Base-by-base conservation (phyloP, 257 asterid species). In the Capsicum pubescens region DNA sequence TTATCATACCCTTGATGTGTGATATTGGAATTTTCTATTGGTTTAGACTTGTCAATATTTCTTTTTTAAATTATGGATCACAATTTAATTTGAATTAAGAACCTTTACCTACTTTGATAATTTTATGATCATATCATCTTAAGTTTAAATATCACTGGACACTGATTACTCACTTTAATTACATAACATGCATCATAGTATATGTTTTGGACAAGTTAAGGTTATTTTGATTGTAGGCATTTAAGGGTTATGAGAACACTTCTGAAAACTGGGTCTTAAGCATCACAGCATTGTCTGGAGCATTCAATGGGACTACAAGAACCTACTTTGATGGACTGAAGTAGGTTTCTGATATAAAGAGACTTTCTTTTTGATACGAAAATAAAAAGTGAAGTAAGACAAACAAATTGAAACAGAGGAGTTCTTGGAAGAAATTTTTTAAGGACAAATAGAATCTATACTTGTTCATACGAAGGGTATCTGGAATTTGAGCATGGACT, bases 231-330 rank as follows among this genome's bases (percentile, higher is more conserved):
- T 86, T 86, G 84, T 88, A 97, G 99, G 97, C 94, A 56, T 97
- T 97, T 66, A 84, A 86, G 82, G 98, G 98, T 64, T 85, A 91
- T 60, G 97, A 92, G 64, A 87, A 90, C 83, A 93, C 97, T 77
- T 95, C 97, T 1, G 93, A 93, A 26, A 89, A 90, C 85, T 97
- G 98, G 99, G 92, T 97, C 13, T 74, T 94, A 35, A 95, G 99
- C 89, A 88, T 97, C 84, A 97, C 99, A 5, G 84, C 98, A 8
- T 91, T 97, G 86, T 97, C 99, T 78, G 99, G 98, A 58, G 99
- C 98, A 69, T 95, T 97, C 90, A 97, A 97, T 52, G 99, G 98
- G 78, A 95, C 98, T 50, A 97, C 98, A 68, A 88, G 99, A 89
- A 64, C 98, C 74, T 97, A 97, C 87, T 59, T 93, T 58, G 98